Evolutionary conservation across 2,329 filamentous ascomycete genomes (phyloP).

Genomic region (Calonectria pteridis): DNA sequence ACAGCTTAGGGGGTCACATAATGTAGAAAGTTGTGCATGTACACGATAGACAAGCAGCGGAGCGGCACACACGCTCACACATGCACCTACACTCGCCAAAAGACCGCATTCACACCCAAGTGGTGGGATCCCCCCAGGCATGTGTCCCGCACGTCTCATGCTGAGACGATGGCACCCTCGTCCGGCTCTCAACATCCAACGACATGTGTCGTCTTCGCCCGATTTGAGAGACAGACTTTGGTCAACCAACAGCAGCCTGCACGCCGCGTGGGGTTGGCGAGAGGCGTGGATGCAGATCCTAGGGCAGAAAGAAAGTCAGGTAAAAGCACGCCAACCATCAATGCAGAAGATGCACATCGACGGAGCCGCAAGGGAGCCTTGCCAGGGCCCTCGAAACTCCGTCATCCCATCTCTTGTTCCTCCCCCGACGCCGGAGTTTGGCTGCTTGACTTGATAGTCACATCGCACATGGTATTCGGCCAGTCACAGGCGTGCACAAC

Average conservation of each 20-base stretch:
- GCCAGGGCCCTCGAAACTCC: neutral
- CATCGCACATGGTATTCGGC: neutral
- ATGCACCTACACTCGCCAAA: neutral
- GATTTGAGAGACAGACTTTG: neutral
- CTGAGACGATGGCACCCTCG: slow-evolving; percentile 19
- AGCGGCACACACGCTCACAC: neutral
- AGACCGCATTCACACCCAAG: neutral
- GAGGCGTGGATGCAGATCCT: slow-evolving; percentile 16
- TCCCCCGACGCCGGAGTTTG: neutral
- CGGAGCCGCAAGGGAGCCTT: slow-evolving; percentile 3
- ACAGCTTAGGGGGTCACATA: neutral
- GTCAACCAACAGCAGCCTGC: neutral
- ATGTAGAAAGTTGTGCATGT: neutral
- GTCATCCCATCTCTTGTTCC: neutral
- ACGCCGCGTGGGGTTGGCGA: slow-evolving; percentile 13
- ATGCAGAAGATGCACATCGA: slow-evolving; percentile 20
- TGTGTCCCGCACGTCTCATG: slow-evolving; percentile 19
- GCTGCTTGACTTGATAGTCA: neutral
- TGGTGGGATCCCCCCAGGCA: neutral
- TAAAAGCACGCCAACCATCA: slow-evolving; percentile 8
- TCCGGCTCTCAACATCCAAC: neutral
- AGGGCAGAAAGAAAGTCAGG: slow-evolving; percentile 11
- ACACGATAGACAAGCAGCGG: neutral
- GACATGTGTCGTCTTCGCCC: neutral
- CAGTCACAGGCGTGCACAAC: neutral